Percentiles rank a stretch among this genome's conserved stretches.
These are phyloP conservation scores for Scheffersomyces lignicola DNA, from an alignment of 1,139 yeast species.

Conservation along the genomic window DNA sequence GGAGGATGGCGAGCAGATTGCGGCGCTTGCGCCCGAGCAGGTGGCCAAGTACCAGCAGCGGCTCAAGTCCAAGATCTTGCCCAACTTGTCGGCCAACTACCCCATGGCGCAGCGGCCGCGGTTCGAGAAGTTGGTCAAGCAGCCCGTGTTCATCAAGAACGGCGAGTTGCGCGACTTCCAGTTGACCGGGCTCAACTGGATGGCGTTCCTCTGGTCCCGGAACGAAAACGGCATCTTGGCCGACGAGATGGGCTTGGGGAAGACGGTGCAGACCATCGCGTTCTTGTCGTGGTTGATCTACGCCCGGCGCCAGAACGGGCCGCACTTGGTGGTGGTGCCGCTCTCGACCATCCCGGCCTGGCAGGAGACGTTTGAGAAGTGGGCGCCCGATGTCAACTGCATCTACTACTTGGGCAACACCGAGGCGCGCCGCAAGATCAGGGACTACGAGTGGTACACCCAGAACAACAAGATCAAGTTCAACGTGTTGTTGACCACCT, in stretches of 20 bases:
- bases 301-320: constrained; percentile 95
- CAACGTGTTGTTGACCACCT: constrained; percentile 86
- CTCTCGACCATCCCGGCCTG: constrained; percentile 96
- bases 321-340: constrained; percentile 95
- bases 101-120: constrained; percentile 73
- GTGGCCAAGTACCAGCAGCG: constrained; percentile 84
- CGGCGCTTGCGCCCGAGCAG: constrained; percentile 77
- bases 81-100: constrained; percentile 77
- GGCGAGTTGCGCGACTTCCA: constrained; percentile 97
- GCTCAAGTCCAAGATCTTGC: constrained; percentile 79
- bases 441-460: constrained; percentile 81
- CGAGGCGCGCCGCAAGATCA: constrained; percentile 74
- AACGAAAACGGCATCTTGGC: constrained; percentile 97
- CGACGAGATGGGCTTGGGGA: constrained; percentile 98
- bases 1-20: constrained; percentile 92
- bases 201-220: constrained; percentile 98
- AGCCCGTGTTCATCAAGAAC: constrained; percentile 86
- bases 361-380: constrained; percentile 97
- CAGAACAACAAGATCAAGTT: constrained; percentile 72
- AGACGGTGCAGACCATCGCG: constrained; percentile 94
- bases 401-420: constrained; percentile 92
- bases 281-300: constrained; percentile 92
- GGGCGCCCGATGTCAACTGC: constrained; percentile 97
- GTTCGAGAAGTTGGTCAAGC: constrained; percentile 82
- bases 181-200: constrained; percentile 97